phyloP scores from a whole-genome alignment of 768 basidiomycete genomes.

The Auricularia cornea region DNA sequence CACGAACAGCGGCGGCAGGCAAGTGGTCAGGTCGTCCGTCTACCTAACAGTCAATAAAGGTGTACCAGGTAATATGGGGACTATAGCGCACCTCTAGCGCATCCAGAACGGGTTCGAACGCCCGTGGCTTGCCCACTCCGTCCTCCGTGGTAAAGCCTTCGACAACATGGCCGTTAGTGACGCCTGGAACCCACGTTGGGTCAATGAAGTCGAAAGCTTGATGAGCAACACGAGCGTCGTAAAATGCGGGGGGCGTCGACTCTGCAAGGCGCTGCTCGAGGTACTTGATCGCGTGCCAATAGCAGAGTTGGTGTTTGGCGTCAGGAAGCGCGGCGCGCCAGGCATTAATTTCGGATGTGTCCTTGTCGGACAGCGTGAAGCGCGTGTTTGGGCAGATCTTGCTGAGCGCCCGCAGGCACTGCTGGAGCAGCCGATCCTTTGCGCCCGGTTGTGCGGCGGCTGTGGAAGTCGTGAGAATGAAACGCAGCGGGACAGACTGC shows the following conservation, averaged over 20 bases:
- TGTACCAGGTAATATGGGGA: neutral
- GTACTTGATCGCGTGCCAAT: neutral
- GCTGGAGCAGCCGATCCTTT: neutral
- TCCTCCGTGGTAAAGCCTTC: conserved; percentile 11
- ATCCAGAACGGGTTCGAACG: neutral
- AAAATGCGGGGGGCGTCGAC: conserved; percentile 15
- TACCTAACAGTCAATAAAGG: neutral
- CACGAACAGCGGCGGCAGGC: conserved; percentile 12
- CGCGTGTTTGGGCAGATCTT: neutral
- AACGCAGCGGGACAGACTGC: neutral
- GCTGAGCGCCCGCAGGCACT: no score
- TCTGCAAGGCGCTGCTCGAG: conserved; percentile 6
- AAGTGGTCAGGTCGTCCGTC: conserved; percentile 2
- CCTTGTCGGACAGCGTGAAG: conserved; percentile 6
- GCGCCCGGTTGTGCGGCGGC: neutral
- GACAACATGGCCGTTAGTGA: conserved; percentile 10
- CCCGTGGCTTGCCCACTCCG: neutral
- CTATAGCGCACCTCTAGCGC: neutral
- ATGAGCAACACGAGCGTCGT: conserved; percentile 13
- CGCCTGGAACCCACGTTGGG: conserved; percentile 17
- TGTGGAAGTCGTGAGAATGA: neutral
- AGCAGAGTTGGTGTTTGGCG: neutral
- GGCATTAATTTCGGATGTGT: conserved; percentile 2
- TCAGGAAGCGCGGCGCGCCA: neutral
- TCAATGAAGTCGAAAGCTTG: conserved; percentile 16